phyloP scores from a whole-genome alignment of 1,284 basidiomycete species.

The Calocybe gambosa region DNA sequence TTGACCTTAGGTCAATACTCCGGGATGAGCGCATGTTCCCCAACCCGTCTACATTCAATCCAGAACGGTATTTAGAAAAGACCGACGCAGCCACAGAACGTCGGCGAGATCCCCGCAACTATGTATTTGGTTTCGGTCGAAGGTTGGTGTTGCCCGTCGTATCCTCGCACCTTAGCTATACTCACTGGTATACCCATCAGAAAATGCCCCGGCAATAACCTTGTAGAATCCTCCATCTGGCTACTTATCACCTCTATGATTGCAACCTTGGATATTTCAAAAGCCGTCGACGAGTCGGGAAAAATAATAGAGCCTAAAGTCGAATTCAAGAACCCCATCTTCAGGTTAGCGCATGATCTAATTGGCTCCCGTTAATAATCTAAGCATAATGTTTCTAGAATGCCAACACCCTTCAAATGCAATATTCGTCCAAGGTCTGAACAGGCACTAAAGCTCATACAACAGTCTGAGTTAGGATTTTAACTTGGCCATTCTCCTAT shows the following conservation, averaged over 20 bases:
- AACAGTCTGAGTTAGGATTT: slow-evolving; percentile 24
- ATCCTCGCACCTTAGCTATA: background rate
- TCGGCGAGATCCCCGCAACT: slow-evolving; percentile 38
- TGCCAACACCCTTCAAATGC: slow-evolving; percentile 40
- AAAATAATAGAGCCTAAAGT: slow-evolving; percentile 38
- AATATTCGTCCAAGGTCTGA: slow-evolving; percentile 44
- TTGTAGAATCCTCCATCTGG: slow-evolving; percentile 51
- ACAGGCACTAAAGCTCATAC: slow-evolving; percentile 35
- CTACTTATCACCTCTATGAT: slow-evolving; percentile 43
- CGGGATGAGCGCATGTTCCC: slow-evolving; percentile 42
- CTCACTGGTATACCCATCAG: slow-evolving; percentile 20
- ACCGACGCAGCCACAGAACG: slow-evolving; percentile 27
- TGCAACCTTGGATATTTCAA: slow-evolving; percentile 46
- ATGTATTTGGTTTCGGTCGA: slow-evolving; percentile 52
- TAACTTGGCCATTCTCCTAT: slow-evolving; percentile 3
- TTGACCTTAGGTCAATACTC: slow-evolving; percentile 33
- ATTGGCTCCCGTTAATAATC: slow-evolving; percentile 1
- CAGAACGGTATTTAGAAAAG: slow-evolving; percentile 40
- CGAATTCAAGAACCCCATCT: slow-evolving; percentile 44
- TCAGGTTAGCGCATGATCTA: slow-evolving; percentile 24
- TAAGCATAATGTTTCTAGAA: slow-evolving; percentile 24
- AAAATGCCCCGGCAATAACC: slow-evolving; percentile 42
- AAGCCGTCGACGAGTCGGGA: slow-evolving; percentile 41
- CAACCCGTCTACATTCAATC: slow-evolving; percentile 40
- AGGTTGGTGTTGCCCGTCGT: slow-evolving; percentile 23